phyloP scores from a whole-genome alignment of 176 grass and related monocot species.

The Raddia distichophylla region DNA sequence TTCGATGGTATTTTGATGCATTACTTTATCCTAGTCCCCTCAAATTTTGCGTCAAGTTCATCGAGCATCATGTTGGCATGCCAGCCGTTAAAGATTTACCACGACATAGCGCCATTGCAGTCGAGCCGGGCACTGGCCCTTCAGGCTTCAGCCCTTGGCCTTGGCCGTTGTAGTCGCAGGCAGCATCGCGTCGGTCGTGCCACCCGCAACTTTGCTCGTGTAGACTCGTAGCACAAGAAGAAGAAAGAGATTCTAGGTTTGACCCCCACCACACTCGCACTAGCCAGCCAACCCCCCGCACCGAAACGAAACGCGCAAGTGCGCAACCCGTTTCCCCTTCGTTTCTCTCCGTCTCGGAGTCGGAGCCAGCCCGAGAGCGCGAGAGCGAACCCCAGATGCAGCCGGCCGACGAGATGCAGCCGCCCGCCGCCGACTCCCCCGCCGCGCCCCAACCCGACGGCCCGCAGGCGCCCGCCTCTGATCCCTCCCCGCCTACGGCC shows the following conservation, averaged over 20 bases:
- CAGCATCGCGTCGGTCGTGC: conserved; percentile 39
- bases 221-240: too few species aligned
- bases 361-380: background rate
- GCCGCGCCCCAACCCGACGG: conserved; percentile 32
- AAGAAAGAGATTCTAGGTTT: conserved; percentile 25
- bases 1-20: too few species aligned
- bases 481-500: conserved; percentile 37
- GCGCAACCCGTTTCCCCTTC: background rate
- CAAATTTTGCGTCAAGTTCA: too few species aligned
- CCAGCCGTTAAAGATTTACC: too few species aligned
- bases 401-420: conserved; percentile 55
- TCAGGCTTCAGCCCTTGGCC: too few species aligned
- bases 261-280: conserved; percentile 33
- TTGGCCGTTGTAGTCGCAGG: conserved; percentile 23
- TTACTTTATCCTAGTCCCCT: too few species aligned
- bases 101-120: too few species aligned
- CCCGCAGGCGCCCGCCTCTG: conserved; percentile 24
- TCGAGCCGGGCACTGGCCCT: too few species aligned
- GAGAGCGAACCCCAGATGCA: conserved; percentile 35
- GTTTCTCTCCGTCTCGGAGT: background rate
- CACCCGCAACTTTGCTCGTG: conserved; percentile 12
- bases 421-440: background rate
- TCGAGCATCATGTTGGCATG: too few species aligned
- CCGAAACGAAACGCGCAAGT: conserved; percentile 18
- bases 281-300: background rate